Evolutionary conservation across 176 grass and related monocot genomes (phyloP), one percentile per base, ranked within the genome.

Genomic region (Alopecurus myosuroides): DNA sequence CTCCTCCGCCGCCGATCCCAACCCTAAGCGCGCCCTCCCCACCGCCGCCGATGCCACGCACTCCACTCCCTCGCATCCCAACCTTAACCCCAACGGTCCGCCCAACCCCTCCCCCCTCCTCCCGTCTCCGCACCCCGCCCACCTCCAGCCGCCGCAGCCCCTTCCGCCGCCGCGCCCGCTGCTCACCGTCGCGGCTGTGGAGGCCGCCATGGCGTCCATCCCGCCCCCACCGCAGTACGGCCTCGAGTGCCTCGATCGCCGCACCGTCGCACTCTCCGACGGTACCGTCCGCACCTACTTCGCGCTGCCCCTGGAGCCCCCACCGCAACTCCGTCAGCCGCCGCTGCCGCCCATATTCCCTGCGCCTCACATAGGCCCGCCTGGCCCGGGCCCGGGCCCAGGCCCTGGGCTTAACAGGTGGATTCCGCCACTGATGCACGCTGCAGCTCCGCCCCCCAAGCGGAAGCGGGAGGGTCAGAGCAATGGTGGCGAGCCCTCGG

Each of bases 201-300:
- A 91, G 39, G 85, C 80, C 9, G 85, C 86, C 15, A 81, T 91
- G 79, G 23, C 76, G 2, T 55, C 83, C 65, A 90, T 91, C 55
- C 63, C 85, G 52, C 94, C 86, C 6, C 87, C 91, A 46, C 92
- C 92, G 64, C 68, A 58, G 49, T 89, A 91, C 81, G 79, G 49
- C 46, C 74, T 86, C 45, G 82, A 83, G 53, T 46, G 45, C 79
- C 83, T 89, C 53, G 88, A 81, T 58, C 89, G 86, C 69, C 81
- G 80, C 44, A 88, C 84, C 12, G 91, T 99, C 29, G 51, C 84
- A 11, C 86, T 99, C 53, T 94, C 97, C 2, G 90, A 99, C 19
- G 91, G 97, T 63, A 94, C 87, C 14, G 79, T 94, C 69, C 89
- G 97, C 26, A 86, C 94, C 86, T 99, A 99, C 84, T 99, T 99